These are phyloP conservation scores for Oryza australiensis DNA, from an alignment of 176 grass and related monocot genomes.

Conservation along the genomic window DNA sequence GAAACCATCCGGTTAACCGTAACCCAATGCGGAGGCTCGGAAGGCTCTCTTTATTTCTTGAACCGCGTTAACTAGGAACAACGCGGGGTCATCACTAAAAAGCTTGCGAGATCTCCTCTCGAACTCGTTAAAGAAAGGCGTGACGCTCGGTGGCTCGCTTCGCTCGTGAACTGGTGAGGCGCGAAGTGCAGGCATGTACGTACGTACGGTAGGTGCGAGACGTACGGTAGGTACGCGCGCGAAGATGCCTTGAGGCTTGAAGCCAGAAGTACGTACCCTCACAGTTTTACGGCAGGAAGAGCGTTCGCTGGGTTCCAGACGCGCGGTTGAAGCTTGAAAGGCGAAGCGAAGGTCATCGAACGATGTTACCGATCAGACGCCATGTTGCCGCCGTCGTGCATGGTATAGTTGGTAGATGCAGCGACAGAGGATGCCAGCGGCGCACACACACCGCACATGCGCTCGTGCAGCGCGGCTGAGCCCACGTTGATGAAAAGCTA, in stretches of 20 bases:
- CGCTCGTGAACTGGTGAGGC: not conserved
- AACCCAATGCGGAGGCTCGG: no score
- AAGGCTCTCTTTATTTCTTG: no score
- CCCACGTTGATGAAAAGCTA: no score
- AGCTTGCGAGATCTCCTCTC: not conserved
- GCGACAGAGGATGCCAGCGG: conserved; percentile 12
- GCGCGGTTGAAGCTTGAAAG: no score
- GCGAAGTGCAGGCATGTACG: no score
- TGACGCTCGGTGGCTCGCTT: not conserved
- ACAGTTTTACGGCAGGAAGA: no score
- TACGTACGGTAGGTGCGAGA: no score
- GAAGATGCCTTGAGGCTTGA: no score
- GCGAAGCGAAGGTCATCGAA: not conserved
- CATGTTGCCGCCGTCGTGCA: not conserved
- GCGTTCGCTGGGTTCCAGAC: no score
- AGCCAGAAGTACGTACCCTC: not conserved
- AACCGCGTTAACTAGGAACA: no score
- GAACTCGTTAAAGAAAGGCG: not conserved
- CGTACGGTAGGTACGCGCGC: no score
- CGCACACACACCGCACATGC: not conserved
- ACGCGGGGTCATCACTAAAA: not conserved
- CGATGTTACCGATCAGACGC: not conserved
- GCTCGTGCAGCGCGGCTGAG: not conserved
- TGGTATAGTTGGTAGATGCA: not conserved
- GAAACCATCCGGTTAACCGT: no score